Percentiles rank a stretch among this genome's conserved stretches.
These are phyloP conservation scores for Aureobasidium lini DNA, from an alignment of 2,329 filamentous ascomycete species.

Conservation along the genomic window DNA sequence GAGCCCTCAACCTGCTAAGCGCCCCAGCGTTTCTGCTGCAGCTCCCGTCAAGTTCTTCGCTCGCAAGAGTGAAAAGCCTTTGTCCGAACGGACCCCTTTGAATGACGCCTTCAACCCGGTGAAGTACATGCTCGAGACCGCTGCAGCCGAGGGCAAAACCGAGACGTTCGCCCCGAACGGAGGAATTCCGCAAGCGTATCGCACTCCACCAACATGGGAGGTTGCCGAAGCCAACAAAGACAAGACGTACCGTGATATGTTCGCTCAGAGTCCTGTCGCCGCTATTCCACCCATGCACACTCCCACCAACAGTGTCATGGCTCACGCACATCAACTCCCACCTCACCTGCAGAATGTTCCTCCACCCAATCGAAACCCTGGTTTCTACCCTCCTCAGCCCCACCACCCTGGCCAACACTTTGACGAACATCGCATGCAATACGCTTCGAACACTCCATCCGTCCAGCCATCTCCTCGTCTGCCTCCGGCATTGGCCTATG, in stretches of 20 bases:
- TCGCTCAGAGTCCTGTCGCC: slow-evolving; percentile 55
- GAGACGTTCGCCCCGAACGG: slow-evolving; percentile 67
- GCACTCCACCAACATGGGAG: slow-evolving; percentile 80
- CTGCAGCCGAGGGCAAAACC: slow-evolving; percentile 39
- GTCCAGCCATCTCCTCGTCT: slow-evolving; percentile 75
- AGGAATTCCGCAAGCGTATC: slow-evolving; percentile 76
- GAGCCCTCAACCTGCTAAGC: slow-evolving; percentile 24
- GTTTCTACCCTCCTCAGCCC: slow-evolving; percentile 68
- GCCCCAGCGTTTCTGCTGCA: slow-evolving; percentile 25
- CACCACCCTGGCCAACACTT: slow-evolving; percentile 66
- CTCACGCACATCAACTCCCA: slow-evolving; percentile 78
- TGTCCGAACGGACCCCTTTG: slow-evolving; percentile 47
- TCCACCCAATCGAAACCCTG: slow-evolving; percentile 62
- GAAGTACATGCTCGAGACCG: slow-evolving; percentile 60
- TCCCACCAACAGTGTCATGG: slow-evolving; percentile 52
- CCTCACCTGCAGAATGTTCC: slow-evolving; percentile 71
- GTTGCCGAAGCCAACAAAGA: slow-evolving; percentile 62
- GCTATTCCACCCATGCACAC: slow-evolving; percentile 59
- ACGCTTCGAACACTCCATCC: slow-evolving; percentile 68
- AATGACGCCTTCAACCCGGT: slow-evolving; percentile 54
- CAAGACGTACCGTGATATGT: slow-evolving; percentile 71
- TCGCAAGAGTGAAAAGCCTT: slow-evolving; percentile 62
- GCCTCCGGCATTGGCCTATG: slow-evolving; percentile 44
- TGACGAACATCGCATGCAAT: slow-evolving; percentile 80
- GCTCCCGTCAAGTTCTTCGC: slow-evolving; percentile 54